Base-by-base conservation (phyloP, 345 rosid genomes). In the Tarenaya hassleriana region DNA sequence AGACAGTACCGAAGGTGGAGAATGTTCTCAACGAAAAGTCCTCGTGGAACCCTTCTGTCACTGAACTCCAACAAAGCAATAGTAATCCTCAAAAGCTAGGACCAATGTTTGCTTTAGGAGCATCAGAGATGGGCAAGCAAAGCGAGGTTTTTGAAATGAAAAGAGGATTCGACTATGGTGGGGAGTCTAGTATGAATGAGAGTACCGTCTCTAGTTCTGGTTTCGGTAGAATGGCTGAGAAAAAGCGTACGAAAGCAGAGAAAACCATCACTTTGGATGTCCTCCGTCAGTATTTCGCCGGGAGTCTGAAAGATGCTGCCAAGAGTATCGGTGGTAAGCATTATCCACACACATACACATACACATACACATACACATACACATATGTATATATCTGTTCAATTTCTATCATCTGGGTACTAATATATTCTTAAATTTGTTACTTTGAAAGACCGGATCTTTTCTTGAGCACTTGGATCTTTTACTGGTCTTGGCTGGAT, bases 271-370 rank as follows among this genome's bases (percentile, higher is more conserved):
- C 83, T 47, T 69, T 83, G 74, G 76, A 83, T 63, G 90, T 84
- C 67, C 84, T 83, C 38, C 73, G 69, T 43, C 81, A 79, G 40
- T 75, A 88, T 60, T 88, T 92, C 38, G 66, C 98, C 3, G 96
- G 96, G 49, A 88, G 90, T 58, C 77, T 88, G 34, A 92, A 92
- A 76, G 95, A 88, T 72, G 98, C 96, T 52, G 96, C 96, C 11
- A 92, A 76, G 72, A 78, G 71, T 56, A 79, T 92, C 9, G 95
- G 96, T 45, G 94, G 96, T 92, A 77, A 75, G 92, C 52, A 38
- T 52, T 49, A 16, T 27, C 53, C 11, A 24, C 29, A 24, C 2
- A 24, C 29, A 24, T 24, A 5, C 38, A 5, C 7, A 7, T 34
- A 7, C 7, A 34, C 10, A 5, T 34, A 5, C 38, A 7, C 7